Evolutionary conservation across 495 filamentous ascomycete species (phyloP).

Genomic region (Talaromyces borbonicus): DNA sequence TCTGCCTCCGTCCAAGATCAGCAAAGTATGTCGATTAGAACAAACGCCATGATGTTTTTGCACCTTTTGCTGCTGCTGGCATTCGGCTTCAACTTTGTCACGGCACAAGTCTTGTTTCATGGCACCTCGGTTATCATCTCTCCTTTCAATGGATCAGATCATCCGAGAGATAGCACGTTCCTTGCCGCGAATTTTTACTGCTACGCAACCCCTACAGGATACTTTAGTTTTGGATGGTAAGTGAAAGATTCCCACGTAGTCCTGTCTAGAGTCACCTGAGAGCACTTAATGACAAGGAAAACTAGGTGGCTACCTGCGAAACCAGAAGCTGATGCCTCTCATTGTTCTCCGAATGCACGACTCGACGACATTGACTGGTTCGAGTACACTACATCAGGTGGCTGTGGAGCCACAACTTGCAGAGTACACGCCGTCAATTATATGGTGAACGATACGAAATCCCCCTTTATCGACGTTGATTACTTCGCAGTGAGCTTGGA

Average conservation of each 20-base stretch:
- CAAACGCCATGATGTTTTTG: background rate
- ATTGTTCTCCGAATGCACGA: background rate
- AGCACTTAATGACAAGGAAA: background rate
- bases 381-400: constrained; percentile 2
- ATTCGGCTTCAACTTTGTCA: background rate
- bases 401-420: constrained; percentile 1
- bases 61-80: background rate
- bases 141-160: background rate
- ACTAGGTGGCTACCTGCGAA: constrained; percentile 1
- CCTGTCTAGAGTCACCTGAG: background rate
- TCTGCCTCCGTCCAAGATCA: background rate
- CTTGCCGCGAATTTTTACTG: background rate
- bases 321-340: background rate
- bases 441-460: background rate
- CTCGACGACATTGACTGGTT: background rate
- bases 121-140: background rate
- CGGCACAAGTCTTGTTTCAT: background rate
- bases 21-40: background rate
- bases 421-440: constrained; percentile 1
- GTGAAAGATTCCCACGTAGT: background rate
- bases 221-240: constrained; percentile 5
- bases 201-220: constrained; percentile 1
- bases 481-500: constrained; percentile 2
- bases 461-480: background rate
- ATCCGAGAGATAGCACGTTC: constrained; percentile 1